Evolutionary conservation across 306 rosid species (phyloP), one percentile per base, ranked within the genome.

Genomic region (Casuarina glauca): DNA sequence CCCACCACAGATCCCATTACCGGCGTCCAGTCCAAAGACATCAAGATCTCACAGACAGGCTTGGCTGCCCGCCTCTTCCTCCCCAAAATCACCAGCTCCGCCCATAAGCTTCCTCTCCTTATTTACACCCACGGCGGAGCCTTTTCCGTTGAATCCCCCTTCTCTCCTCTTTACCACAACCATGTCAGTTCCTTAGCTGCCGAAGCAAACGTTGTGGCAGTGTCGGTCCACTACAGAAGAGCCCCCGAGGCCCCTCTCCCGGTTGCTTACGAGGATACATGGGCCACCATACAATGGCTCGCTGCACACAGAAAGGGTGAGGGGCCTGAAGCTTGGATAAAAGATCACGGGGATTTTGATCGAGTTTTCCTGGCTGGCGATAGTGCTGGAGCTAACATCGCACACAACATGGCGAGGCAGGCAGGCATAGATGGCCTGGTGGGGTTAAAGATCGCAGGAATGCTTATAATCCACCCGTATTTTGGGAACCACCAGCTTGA

Each of bases 41-140:
- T 86, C 70, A 79, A 79, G 2, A 44, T 90, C 84, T 81, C 88
- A 48, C 3, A 70, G n/a, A 80, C 95, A 36, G 74, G 82, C 38
- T 6, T 87, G 6, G 75, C 88, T 17, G 83, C 82, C 17, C 85
- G 97, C 68, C 79, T 92, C 39, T 90, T 72, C 86, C 80, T 84
- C 42, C 93, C 97, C 16, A 82, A 84, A 17, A n/a, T 35, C 70
- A 38, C 80, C 50, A 6, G 57, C 43, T 46, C 76, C 0, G 0
- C 51, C 73, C 17, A 8, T 0, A 91, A 89, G 44, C 85, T 89
- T 75, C 89, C 93, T 2, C 83, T 92, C 50, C 80, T 92, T 0
- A 52, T 92, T 55, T 92, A 92, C 91, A 74, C 84, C 71, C 95
- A 88, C 74, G 97, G 94, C 16, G 93, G 94, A 3, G 93, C 85